Base-by-base conservation (phyloP, 768 basidiomycete genomes). In the Mrakia gelida region DNA sequence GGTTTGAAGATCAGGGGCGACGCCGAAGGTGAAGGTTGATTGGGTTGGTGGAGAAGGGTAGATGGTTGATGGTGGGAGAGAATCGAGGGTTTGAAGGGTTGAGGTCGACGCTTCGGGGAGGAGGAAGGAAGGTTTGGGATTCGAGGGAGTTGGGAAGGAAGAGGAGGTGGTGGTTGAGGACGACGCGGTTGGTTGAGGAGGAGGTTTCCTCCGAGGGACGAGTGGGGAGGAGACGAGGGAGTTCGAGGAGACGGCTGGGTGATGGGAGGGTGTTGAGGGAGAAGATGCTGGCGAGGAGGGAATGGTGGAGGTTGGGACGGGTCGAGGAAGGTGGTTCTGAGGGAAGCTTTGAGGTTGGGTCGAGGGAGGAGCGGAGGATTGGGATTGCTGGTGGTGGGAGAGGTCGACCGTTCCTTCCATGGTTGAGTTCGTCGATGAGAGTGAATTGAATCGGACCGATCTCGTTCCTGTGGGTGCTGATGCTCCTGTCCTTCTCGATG, bases 111-210 rank as follows among this genome's bases (percentile, higher is more conserved):
- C 43, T 28, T 68, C 21, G 34, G 34, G 28, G 18, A 52, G 49
- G 49, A 52, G 49, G 49, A 52, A 52, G 49, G 49, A 52, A 52
- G 49, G 16, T 52, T 34, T 52, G 2, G 34, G 32, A 21, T 54
- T n/a, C 26, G 30, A 73, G 43, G 71, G 43, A 16, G 45, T 32
- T 15, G 43, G 56, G 49, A 45, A 28, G 11, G 16, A 54, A 30
- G 71, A 73, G 26, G 71, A 73, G 45, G 71, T 56, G 45, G 45
- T 52, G 41, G 71, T n/a, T 28, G 71, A 73, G 56, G 43, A 30
- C 15, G 56, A 54, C 41, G 41, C 70, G 16, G 70, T 71, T 34
- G 70, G 49, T 43, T 71, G 70, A 23, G 54, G 30, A 30, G 54
- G 26, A 34, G 73, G n/a, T n/a, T 32, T n/a, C 30, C 38, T 62